A percentile compares a stretch with the other conserved stretches of the same genome.
Evolutionary conservation across 805 yeast species (phyloP).

Genomic region (Schwanniomyces yamadae): DNA sequence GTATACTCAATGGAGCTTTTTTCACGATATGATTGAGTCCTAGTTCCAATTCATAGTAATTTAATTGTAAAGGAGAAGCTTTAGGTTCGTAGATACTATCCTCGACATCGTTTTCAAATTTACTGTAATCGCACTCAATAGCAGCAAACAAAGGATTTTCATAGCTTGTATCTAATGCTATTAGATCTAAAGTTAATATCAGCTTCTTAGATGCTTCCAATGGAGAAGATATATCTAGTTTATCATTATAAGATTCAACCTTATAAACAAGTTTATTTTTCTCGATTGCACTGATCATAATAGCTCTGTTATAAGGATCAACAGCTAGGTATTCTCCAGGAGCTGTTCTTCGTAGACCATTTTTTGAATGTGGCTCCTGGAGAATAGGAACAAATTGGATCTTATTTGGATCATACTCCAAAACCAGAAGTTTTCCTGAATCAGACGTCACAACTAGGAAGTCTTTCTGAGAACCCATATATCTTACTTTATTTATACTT

Average conservation of each 20-base stretch:
- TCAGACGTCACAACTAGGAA: slow-evolving; percentile 71
- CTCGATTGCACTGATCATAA: slow-evolving; percentile 71
- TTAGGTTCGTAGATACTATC: slow-evolving; percentile 10
- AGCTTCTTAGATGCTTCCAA: slow-evolving; percentile 60
- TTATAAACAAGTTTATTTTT: slow-evolving; percentile 70
- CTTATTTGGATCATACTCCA: slow-evolving; percentile 43
- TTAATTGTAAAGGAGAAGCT: slow-evolving; percentile 32
- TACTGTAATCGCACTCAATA: slow-evolving; percentile 59
- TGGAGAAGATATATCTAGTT: slow-evolving; percentile 63
- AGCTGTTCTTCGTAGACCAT: slow-evolving; percentile 69
- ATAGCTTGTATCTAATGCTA: slow-evolving; percentile 70
- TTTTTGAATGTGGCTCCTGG: slow-evolving; percentile 69
- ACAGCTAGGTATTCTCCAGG: slow-evolving; percentile 73
- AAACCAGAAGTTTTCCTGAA: slow-evolving; percentile 65
- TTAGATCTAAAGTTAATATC: slow-evolving; percentile 49
- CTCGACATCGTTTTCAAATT: background rate
- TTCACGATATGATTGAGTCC: slow-evolving; percentile 77
- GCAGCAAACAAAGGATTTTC: slow-evolving; percentile 87
- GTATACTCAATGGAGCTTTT: slow-evolving; percentile 22
- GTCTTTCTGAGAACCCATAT: slow-evolving; percentile 56
- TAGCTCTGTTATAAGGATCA: slow-evolving; percentile 72
- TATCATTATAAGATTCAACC: slow-evolving; percentile 47
- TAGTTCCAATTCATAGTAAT: slow-evolving; percentile 78
- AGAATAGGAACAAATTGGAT: slow-evolving; percentile 44
- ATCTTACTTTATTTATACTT: slow-evolving; percentile 47